A percentile compares a stretch with the other conserved stretches of the same genome.
Evolutionary conservation across 805 yeast species (phyloP).

Genomic region (Candida orba): DNA sequence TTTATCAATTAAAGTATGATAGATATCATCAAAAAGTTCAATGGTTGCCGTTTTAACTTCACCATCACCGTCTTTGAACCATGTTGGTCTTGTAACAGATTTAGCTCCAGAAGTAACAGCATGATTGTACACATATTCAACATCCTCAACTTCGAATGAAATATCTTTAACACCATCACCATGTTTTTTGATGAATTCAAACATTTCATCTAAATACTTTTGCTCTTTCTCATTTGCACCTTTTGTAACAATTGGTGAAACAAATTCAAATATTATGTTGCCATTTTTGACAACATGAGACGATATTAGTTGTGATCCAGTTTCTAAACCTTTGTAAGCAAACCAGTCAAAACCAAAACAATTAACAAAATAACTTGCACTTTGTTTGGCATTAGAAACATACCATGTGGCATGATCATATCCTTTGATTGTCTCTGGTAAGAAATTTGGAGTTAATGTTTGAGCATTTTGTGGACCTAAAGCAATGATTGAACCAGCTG

Average conservation of each 20-base stretch:
- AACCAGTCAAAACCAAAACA: constrained; percentile 57
- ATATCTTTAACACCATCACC: constrained; percentile 82
- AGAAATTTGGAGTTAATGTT: background rate
- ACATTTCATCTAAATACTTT: constrained; percentile 30
- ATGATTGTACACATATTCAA: constrained; percentile 33
- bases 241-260: constrained; percentile 28
- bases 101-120: constrained; percentile 52
- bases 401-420: constrained; percentile 66
- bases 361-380: constrained; percentile 46
- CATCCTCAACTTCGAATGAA: constrained; percentile 53
- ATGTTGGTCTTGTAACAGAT: constrained; percentile 25
- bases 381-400: constrained; percentile 63
- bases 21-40: constrained; percentile 51
- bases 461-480: background rate
- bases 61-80: constrained; percentile 41
- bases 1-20: constrained; percentile 58
- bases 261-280: constrained; percentile 40
- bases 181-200: constrained; percentile 43
- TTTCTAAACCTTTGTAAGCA: constrained; percentile 64
- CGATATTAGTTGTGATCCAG: constrained; percentile 47
- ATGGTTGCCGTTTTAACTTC: constrained; percentile 44
- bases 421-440: constrained; percentile 22
- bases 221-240: constrained; percentile 17
- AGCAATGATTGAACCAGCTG: background rate
- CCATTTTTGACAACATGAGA: constrained; percentile 60